These are phyloP conservation scores for Suillus subalutaceus DNA, from an alignment of 768 basidiomycete species.

Conservation along the genomic window DNA sequence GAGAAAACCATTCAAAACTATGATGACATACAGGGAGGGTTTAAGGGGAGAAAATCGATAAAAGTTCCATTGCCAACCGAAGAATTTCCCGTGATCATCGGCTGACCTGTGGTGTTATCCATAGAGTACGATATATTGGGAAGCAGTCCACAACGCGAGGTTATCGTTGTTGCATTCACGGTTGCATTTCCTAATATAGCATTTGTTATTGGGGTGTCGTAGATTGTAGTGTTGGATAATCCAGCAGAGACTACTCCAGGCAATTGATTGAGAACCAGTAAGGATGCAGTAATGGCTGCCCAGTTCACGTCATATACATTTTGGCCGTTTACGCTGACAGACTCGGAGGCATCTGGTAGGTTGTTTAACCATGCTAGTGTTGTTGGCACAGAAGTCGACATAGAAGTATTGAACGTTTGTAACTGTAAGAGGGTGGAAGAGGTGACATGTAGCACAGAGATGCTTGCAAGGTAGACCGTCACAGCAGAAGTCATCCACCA, in stretches of 20 bases:
- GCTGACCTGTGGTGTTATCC: neutral
- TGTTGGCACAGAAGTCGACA: neutral
- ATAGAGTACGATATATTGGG: neutral
- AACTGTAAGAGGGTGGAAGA: constrained; percentile 13
- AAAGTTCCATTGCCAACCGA: too few species aligned
- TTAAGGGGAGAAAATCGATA: too few species aligned
- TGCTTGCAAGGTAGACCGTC: constrained; percentile 7
- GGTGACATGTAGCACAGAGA: constrained; percentile 13
- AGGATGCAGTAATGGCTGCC: neutral
- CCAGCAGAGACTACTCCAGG: constrained; percentile 1
- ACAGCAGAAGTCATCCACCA: constrained; percentile 5
- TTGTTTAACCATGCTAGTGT: neutral
- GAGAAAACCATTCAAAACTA: neutral
- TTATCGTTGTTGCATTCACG: constrained; percentile 10
- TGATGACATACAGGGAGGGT: neutral
- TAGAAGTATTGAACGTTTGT: constrained; percentile 7
- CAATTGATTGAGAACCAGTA: neutral
- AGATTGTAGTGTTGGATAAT: constrained; percentile 4
- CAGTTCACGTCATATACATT: neutral
- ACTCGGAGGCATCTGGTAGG: neutral
- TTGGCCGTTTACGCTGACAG: too few species aligned
- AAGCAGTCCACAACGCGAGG: neutral
- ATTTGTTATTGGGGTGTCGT: constrained; percentile 8
- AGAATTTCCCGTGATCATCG: too few species aligned
- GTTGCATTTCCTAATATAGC: neutral